Percentiles rank a stretch among this genome's conserved stretches.
Conservation (phyloP, 1,284 basidiomycete genomes). For the Leccinum pachyderme region DNA sequence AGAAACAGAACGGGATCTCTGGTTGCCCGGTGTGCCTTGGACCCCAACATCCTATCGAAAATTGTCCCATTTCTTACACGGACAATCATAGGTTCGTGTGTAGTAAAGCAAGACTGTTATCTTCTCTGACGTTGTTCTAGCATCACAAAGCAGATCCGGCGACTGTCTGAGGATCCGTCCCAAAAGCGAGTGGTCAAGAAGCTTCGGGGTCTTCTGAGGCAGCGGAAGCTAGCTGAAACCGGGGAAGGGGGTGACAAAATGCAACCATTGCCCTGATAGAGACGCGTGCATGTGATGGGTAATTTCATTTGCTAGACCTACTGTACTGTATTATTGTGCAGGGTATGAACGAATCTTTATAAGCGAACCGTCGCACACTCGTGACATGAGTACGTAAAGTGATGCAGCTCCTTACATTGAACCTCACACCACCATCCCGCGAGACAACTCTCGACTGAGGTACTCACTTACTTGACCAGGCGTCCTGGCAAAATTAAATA, state of each 20-base stretch:
- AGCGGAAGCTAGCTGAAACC: slow-evolving; percentile 34
- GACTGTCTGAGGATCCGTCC: slow-evolving; percentile 44
- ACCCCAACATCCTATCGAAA: slow-evolving; percentile 45
- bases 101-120: background rate
- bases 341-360: background rate
- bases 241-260: slow-evolving; percentile 3
- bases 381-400: slow-evolving; percentile 26
- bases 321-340: slow-evolving; percentile 1
- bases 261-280: slow-evolving; percentile 7
- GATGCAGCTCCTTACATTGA: slow-evolving; percentile 24
- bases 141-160: slow-evolving; percentile 45
- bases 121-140: slow-evolving; percentile 32
- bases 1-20: slow-evolving; percentile 26
- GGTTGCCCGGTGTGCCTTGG: slow-evolving; percentile 48
- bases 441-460: slow-evolving; percentile 14
- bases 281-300: slow-evolving; percentile 8
- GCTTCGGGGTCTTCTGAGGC: slow-evolving; percentile 45
- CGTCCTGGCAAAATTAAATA: slow-evolving; percentile 18
- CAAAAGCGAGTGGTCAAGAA: slow-evolving; percentile 38
- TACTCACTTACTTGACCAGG: slow-evolving; percentile 14
- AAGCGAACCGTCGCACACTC: slow-evolving; percentile 9
- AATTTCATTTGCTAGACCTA: slow-evolving; percentile 12
- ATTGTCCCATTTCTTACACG: slow-evolving; percentile 49
- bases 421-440: slow-evolving; percentile 26
- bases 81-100: slow-evolving; percentile 50